Evolutionary conservation across 2,329 filamentous ascomycete species (phyloP).

Genomic region (Xylaria sp.): DNA sequence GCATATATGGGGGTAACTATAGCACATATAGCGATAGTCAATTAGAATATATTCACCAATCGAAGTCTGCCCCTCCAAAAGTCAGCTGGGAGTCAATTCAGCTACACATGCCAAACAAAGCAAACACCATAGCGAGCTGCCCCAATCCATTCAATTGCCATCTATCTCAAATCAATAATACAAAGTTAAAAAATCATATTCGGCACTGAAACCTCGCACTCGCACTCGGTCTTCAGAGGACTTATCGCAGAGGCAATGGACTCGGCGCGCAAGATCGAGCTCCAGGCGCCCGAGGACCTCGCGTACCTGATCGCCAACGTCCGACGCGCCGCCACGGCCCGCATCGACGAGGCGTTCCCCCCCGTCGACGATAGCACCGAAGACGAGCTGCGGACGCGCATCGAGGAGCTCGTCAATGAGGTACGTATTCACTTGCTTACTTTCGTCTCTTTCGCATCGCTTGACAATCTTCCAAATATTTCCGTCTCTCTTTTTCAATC

Average conservation of each 20-base stretch:
- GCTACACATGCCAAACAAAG: conserved; percentile 12
- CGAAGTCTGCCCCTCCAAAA: conserved; percentile 38
- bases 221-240: neutral
- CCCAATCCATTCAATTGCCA: neutral
- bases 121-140: neutral
- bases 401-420: conserved; percentile 69
- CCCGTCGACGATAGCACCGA: conserved; percentile 67
- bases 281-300: conserved; percentile 80
- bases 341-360: conserved; percentile 75
- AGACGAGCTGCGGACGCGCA: conserved; percentile 67
- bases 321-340: conserved; percentile 73
- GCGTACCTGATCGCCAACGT: conserved; percentile 76
- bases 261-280: conserved; percentile 78
- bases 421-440: conserved; percentile 50
- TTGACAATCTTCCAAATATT: neutral
- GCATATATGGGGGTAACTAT: neutral
- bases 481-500: conserved; percentile 3
- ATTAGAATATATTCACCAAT: conserved; percentile 25
- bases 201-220: neutral
- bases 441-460: neutral
- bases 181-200: neutral
- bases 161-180: neutral
- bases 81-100: conserved; percentile 8
- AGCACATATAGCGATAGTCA: conserved; percentile 14
- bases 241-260: conserved; percentile 35